Conservation (phyloP, 2,329 filamentous ascomycete species). For the Alternaria consortialis region DNA sequence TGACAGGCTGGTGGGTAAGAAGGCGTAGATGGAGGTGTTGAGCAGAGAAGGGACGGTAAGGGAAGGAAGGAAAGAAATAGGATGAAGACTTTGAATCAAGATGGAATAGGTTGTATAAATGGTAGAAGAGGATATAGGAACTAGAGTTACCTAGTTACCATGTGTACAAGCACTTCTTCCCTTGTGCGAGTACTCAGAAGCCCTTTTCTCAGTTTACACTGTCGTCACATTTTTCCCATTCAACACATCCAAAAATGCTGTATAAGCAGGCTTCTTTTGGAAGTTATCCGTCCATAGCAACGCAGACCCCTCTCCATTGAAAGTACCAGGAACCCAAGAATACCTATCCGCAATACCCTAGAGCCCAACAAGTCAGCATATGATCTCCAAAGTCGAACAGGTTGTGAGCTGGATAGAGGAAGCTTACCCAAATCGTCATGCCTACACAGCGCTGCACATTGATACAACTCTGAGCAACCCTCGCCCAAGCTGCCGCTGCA, state of each 20-base stretch:
- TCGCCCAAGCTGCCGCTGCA: slow-evolving; percentile 56
- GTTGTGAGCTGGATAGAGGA: not conserved
- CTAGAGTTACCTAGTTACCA: not conserved
- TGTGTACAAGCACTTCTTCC: not conserved
- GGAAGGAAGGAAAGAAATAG: not conserved
- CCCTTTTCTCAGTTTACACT: not conserved
- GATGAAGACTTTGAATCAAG: not conserved
- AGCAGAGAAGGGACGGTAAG: not conserved
- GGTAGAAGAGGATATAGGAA: not conserved
- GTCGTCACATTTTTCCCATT: slow-evolving; percentile 22
- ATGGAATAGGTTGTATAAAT: not conserved
- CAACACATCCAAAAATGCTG: slow-evolving; percentile 35
- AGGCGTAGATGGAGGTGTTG: not conserved
- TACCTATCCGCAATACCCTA: slow-evolving; percentile 45
- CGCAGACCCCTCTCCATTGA: slow-evolving; percentile 47
- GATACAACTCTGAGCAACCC: slow-evolving; percentile 47
- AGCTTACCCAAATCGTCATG: slow-evolving; percentile 57
- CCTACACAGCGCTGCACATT: slow-evolving; percentile 48
- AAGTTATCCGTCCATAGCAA: slow-evolving; percentile 44
- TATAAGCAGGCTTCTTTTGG: slow-evolving; percentile 46
- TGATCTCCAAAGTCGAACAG: slow-evolving; percentile 1
- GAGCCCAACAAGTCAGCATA: slow-evolving; percentile 11
- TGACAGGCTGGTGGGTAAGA: slow-evolving; percentile 21
- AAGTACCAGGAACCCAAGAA: slow-evolving; percentile 50
- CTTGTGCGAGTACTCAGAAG: not conserved